A percentile compares a stretch with the other conserved stretches of the same genome.
Evolutionary conservation across 192 early-diverging fungal genomes (phyloP).

Genomic region (Spizellomyces sp.): DNA sequence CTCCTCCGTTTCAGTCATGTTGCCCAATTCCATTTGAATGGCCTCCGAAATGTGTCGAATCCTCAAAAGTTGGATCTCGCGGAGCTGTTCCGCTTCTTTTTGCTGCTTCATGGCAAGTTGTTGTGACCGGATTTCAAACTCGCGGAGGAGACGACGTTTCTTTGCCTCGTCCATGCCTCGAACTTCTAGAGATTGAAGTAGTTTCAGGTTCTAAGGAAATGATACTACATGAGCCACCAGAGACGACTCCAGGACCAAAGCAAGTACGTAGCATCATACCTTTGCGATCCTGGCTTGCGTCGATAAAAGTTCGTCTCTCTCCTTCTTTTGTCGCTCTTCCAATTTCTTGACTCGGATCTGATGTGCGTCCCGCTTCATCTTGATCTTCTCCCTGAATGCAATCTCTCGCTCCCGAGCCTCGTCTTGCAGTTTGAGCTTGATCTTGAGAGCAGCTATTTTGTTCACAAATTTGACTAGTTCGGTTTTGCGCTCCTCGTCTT

Average conservation of each 20-base stretch:
- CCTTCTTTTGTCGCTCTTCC: slow-evolving; percentile 30
- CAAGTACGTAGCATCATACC: slow-evolving; percentile 4
- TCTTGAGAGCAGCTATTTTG: slow-evolving; percentile 29
- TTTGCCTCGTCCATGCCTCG: slow-evolving; percentile 27
- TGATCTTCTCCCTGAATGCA: slow-evolving; percentile 21
- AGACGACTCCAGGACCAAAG: background rate
- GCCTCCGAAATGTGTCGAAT: slow-evolving; percentile 34
- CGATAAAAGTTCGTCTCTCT: slow-evolving; percentile 25
- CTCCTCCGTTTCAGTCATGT: slow-evolving; percentile 37
- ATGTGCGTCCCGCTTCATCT: slow-evolving; percentile 21
- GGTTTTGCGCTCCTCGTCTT: slow-evolving; percentile 21
- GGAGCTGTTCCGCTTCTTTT: slow-evolving; percentile 42
- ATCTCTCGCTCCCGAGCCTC: slow-evolving; percentile 30
- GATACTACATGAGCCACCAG: background rate
- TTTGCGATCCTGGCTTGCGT: slow-evolving; percentile 20
- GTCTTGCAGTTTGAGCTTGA: slow-evolving; percentile 15
- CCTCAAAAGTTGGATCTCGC: slow-evolving; percentile 42
- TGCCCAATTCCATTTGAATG: slow-evolving; percentile 21
- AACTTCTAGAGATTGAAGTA: slow-evolving; percentile 26
- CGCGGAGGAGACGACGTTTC: slow-evolving; percentile 16
- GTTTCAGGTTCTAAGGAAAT: slow-evolving; percentile 19
- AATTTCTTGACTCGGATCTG: slow-evolving; percentile 10
- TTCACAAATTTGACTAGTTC: slow-evolving; percentile 26
- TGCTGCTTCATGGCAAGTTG: slow-evolving; percentile 38
- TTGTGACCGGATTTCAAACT: slow-evolving; percentile 28